Evolutionary conservation across 805 yeast genomes (phyloP).

Genomic region (Maudiozyma pseudohumilis): DNA sequence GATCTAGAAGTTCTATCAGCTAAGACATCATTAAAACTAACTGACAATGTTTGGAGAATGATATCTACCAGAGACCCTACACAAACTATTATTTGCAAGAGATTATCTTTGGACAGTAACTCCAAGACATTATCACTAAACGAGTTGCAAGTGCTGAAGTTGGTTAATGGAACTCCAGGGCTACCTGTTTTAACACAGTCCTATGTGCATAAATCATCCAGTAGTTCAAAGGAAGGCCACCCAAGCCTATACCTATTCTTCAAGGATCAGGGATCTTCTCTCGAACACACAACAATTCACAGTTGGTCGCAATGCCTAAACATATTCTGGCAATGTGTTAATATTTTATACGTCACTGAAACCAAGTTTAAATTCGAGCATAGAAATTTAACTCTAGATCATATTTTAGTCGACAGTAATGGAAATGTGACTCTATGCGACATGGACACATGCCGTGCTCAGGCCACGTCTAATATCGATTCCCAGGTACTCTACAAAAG

Average conservation of each 20-base stretch:
- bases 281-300: slow-evolving; percentile 7
- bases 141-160: slow-evolving; percentile 19
- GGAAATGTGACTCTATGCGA: slow-evolving; percentile 46
- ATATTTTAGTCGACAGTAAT: slow-evolving; percentile 38
- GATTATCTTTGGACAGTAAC: slow-evolving; percentile 12
- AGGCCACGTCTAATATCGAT: slow-evolving; percentile 3
- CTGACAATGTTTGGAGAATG: slow-evolving; percentile 15
- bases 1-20: slow-evolving; percentile 8
- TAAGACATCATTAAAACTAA: slow-evolving; percentile 8
- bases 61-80: slow-evolving; percentile 9
- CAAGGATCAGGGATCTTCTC: slow-evolving; percentile 24
- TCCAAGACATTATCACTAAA: slow-evolving; percentile 18
- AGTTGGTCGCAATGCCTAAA: slow-evolving; percentile 23
- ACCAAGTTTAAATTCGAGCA: slow-evolving; percentile 50
- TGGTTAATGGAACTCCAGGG: slow-evolving; percentile 24
- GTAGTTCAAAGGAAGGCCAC: background rate
- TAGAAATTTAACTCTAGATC: slow-evolving; percentile 60
- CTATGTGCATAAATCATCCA: slow-evolving; percentile 12
- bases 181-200: slow-evolving; percentile 19
- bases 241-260: slow-evolving; percentile 16
- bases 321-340: slow-evolving; percentile 46
- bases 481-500: slow-evolving; percentile 36
- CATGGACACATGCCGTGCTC: slow-evolving; percentile 41
- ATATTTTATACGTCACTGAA: slow-evolving; percentile 45
- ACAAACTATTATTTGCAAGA: slow-evolving; percentile 15